Conservation (phyloP, 495 filamentous ascomycete species). For the Podospora bellae-mahoneyi region DNA sequence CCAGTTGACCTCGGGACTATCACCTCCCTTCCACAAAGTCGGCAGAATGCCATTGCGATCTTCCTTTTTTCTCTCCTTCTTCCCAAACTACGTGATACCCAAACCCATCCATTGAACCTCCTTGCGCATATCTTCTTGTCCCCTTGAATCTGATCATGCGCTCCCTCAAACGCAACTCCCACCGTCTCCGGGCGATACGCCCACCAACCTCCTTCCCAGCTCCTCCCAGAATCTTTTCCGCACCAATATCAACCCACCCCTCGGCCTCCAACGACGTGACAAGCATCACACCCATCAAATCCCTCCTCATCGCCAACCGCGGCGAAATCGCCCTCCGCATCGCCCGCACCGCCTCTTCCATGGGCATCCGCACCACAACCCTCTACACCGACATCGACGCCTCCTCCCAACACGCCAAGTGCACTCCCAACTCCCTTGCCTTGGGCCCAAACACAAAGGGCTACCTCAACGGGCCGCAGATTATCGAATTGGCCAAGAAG, state of each 20-base stretch:
- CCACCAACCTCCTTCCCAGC: conserved; percentile 10
- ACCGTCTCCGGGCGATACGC: conserved; percentile 26
- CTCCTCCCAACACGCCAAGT: conserved; percentile 79
- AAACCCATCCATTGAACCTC: conserved; percentile 4
- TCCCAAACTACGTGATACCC: not conserved
- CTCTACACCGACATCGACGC: conserved; percentile 93
- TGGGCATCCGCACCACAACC: conserved; percentile 91
- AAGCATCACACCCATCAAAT: conserved; percentile 59
- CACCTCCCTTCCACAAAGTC: conserved; percentile 3
- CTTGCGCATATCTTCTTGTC: not conserved
- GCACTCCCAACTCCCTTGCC: conserved; percentile 76
- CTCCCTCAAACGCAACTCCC: conserved; percentile 33
- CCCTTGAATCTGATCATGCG: conserved; percentile 25
- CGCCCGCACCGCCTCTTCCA: conserved; percentile 74
- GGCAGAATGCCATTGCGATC: conserved; percentile 5
- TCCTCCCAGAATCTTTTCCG: conserved; percentile 3
- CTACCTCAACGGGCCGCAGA: conserved; percentile 90
- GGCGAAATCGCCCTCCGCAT: conserved; percentile 97
- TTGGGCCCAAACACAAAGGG: conserved; percentile 54
- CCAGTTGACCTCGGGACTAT: conserved; percentile 3
- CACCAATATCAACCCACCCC: conserved; percentile 26
- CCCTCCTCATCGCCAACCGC: conserved; percentile 91
- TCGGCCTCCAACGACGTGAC: conserved; percentile 30
- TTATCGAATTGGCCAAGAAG: conserved; percentile 80
- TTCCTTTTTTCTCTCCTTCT: not conserved